Evolutionary conservation across 768 basidiomycete species (phyloP).

Genomic region (Paxillus ammoniavirescens): DNA sequence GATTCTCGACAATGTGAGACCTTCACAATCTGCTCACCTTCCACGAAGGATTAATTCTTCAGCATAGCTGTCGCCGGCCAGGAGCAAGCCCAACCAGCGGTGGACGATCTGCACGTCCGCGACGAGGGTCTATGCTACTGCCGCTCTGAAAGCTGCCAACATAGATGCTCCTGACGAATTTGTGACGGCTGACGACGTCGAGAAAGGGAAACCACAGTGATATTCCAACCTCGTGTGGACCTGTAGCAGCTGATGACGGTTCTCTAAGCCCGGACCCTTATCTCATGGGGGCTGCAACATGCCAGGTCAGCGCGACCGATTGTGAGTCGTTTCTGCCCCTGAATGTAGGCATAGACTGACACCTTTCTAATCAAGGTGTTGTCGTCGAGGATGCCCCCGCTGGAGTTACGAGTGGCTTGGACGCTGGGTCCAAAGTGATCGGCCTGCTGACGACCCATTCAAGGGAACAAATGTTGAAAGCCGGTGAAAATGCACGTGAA

Average conservation of each 20-base stretch:
- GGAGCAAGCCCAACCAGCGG: slow-evolving; percentile 49
- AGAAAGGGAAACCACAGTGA: slow-evolving; percentile 76
- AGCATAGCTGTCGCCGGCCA: slow-evolving; percentile 26
- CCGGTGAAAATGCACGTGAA: slow-evolving; percentile 43
- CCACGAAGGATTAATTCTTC: slow-evolving; percentile 5
- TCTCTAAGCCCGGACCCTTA: slow-evolving; percentile 79
- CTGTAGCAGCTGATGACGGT: slow-evolving; percentile 1
- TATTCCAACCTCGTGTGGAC: slow-evolving; percentile 11
- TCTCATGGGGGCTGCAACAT: slow-evolving; percentile 74
- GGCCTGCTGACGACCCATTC: slow-evolving; percentile 82
- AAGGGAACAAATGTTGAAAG: slow-evolving; percentile 62
- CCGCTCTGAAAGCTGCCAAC: slow-evolving; percentile 64
- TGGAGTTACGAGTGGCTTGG: slow-evolving; percentile 75
- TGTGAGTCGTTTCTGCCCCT: slow-evolving; percentile 16
- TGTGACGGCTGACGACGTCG: slow-evolving; percentile 82
- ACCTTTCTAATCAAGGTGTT: slow-evolving; percentile 46
- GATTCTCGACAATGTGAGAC: slow-evolving; percentile 54
- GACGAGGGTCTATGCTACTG: slow-evolving; percentile 69
- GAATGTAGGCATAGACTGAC: background rate
- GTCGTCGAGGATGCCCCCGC: slow-evolving; percentile 93
- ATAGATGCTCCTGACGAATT: slow-evolving; percentile 72
- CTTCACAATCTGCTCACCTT: background rate
- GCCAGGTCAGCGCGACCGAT: slow-evolving; percentile 51
- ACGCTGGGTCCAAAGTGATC: slow-evolving; percentile 82
- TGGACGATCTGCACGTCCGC: slow-evolving; percentile 93